phyloP scores from a whole-genome alignment of 768 basidiomycete species.

The Pisolithus albus region DNA sequence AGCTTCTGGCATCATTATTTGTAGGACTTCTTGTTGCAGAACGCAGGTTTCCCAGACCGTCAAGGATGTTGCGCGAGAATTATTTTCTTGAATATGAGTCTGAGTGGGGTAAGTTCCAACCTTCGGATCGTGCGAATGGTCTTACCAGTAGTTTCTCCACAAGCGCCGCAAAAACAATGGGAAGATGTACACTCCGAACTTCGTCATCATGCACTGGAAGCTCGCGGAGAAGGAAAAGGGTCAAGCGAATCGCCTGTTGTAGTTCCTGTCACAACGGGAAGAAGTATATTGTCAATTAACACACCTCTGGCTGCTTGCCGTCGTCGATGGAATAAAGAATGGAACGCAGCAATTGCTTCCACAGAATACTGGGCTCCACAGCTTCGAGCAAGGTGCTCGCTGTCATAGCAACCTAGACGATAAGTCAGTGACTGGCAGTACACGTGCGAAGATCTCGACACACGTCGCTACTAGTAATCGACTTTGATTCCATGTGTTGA shows the following conservation, averaged over 20 bases:
- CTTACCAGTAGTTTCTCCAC: slow-evolving; percentile 60
- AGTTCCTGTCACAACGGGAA: slow-evolving; percentile 3
- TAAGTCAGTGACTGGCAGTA: not conserved
- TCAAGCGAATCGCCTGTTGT: slow-evolving; percentile 56
- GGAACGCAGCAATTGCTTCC: slow-evolving; percentile 64
- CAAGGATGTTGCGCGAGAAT: slow-evolving; percentile 28
- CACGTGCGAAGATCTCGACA: slow-evolving; percentile 11
- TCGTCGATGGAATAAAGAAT: slow-evolving; percentile 50
- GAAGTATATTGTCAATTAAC: slow-evolving; percentile 2
- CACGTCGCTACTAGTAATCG: slow-evolving; percentile 59
- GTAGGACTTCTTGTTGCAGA: slow-evolving; percentile 50
- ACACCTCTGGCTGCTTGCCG: slow-evolving; percentile 43
- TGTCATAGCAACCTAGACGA: slow-evolving; percentile 61
- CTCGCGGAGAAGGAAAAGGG: slow-evolving; percentile 63
- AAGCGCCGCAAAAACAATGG: slow-evolving; percentile 66
- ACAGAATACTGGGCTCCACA: slow-evolving; percentile 82
- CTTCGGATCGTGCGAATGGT: not conserved
- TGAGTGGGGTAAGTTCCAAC: slow-evolving; percentile 13
- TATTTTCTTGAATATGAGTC: slow-evolving; percentile 33
- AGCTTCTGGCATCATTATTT: slow-evolving; percentile 42
- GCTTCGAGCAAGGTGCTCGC: slow-evolving; percentile 87
- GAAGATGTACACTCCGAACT: slow-evolving; percentile 70
- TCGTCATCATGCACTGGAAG: slow-evolving; percentile 86
- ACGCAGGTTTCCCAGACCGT: slow-evolving; percentile 37
- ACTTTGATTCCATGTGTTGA: slow-evolving; percentile 42